Percentiles rank a stretch among this genome's conserved stretches.
These are phyloP conservation scores for Taphrina populina DNA, from an alignment of 1,139 yeast genomes.

Conservation along the genomic window DNA sequence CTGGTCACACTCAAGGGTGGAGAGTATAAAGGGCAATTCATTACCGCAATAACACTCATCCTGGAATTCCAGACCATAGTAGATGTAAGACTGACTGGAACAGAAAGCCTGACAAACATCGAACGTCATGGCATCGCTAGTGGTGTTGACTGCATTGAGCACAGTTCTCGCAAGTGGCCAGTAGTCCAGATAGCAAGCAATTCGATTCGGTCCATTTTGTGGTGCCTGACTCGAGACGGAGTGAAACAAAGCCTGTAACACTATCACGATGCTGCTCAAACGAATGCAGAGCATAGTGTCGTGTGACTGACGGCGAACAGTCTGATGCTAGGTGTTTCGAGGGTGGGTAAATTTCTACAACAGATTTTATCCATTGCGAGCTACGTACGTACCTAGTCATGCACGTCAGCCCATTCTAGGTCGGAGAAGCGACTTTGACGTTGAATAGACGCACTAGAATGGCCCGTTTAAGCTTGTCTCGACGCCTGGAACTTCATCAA, in stretches of 20 bases:
- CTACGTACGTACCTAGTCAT: too few relatives aligned
- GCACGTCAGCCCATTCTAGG: too few relatives aligned
- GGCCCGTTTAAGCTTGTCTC: too few relatives aligned
- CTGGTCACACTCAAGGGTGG: constrained; percentile 8
- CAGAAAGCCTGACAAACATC: constrained; percentile 26
- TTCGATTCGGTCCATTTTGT: constrained; percentile 6
- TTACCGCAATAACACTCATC: constrained; percentile 34
- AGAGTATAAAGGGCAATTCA: constrained; percentile 1
- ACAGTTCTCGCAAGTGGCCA: constrained; percentile 20
- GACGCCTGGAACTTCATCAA: too few relatives aligned
- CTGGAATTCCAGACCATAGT: constrained; percentile 32
- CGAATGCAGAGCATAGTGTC: too few relatives aligned
- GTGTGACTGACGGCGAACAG: too few relatives aligned
- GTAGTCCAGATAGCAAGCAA: constrained; percentile 18
- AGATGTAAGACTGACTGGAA: constrained; percentile 10
- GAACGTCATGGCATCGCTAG: constrained; percentile 19
- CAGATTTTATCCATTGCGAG: too few relatives aligned
- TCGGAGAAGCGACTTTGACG: too few relatives aligned
- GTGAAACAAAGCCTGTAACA: neutral
- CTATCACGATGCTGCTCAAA: too few relatives aligned
- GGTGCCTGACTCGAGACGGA: neutral
- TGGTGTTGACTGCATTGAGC: constrained; percentile 5
- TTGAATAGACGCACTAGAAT: too few relatives aligned
- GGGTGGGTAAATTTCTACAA: too few relatives aligned
- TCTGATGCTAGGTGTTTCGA: too few relatives aligned